Conservation (phyloP, 2,329 filamentous ascomycete species). For the Bipolaris gigantea region DNA sequence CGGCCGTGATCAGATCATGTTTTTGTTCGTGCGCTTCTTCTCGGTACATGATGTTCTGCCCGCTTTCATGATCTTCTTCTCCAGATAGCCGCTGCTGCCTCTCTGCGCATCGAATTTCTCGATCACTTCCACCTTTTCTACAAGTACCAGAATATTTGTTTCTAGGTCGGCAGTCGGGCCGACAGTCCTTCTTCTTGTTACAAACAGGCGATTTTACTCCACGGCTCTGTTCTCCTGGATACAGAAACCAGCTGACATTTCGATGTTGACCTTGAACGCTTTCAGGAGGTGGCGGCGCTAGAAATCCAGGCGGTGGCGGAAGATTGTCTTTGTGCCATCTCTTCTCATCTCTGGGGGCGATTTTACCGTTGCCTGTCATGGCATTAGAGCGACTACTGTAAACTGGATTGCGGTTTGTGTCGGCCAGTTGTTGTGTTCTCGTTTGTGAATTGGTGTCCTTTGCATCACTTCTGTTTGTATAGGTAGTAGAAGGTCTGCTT, state of each 20-base stretch:
- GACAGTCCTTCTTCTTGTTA: background rate
- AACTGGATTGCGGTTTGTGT: background rate
- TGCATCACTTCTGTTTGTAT: background rate
- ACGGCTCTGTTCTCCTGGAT: no score
- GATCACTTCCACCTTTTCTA: slow-evolving; percentile 1
- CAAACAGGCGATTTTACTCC: no score
- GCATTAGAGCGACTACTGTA: background rate
- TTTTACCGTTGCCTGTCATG: background rate
- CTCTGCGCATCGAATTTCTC: background rate
- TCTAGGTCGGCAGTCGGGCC: background rate
- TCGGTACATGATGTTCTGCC: background rate
- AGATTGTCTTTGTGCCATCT: background rate
- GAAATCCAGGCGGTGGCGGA: background rate
- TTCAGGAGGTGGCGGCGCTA: background rate
- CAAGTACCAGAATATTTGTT: background rate
- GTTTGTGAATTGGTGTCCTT: background rate
- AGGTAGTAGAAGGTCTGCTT: background rate
- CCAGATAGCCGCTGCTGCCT: background rate
- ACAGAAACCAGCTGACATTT: background rate
- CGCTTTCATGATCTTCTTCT: background rate
- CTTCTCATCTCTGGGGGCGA: background rate
- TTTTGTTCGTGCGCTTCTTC: background rate
- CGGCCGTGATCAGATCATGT: background rate
- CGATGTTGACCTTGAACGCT: background rate
- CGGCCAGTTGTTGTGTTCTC: background rate